A percentile compares a stretch with the other conserved stretches of the same genome.
Conservation (phyloP, 1,284 basidiomycete genomes). For the Agroathelia rolfsii region DNA sequence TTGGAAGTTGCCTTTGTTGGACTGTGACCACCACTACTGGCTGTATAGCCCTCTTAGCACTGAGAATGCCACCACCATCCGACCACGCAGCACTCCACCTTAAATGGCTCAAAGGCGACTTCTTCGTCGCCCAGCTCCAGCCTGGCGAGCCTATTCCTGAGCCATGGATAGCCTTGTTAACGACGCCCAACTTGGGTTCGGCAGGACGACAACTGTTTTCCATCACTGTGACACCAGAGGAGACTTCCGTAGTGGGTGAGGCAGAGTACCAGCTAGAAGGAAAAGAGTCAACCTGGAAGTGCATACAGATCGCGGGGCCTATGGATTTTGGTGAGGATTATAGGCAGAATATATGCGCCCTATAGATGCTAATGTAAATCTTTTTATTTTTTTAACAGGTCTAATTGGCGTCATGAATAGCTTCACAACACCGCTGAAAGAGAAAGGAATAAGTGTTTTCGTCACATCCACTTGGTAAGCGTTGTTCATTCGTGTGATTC, state of each 20-base stretch:
- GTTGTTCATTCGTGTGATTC: background rate
- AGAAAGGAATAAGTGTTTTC: constrained; percentile 47
- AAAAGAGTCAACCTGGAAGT: constrained; percentile 37
- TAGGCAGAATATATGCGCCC: constrained; percentile 4
- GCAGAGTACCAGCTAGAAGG: constrained; percentile 17
- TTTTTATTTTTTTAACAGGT: constrained; percentile 21
- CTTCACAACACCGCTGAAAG: constrained; percentile 47
- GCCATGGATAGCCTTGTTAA: constrained; percentile 18
- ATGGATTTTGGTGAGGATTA: constrained; percentile 49
- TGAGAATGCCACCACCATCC: constrained; percentile 41
- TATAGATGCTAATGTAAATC: constrained; percentile 6
- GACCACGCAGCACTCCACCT: constrained; percentile 38
- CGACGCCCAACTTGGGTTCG: constrained; percentile 3
- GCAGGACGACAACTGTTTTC: constrained; percentile 33
- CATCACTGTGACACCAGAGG: constrained; percentile 48
- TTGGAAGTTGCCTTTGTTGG: too few relatives aligned
- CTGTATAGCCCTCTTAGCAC: too few relatives aligned
- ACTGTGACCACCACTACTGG: too few relatives aligned
- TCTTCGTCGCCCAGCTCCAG: constrained; percentile 47
- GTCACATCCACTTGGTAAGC: constrained; percentile 61
- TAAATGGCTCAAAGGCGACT: constrained; percentile 40
- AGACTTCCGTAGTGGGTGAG: constrained; percentile 51
- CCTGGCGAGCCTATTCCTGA: constrained; percentile 15
- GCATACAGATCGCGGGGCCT: constrained; percentile 54
- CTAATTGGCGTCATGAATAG: constrained; percentile 51